Base-by-base conservation (phyloP, 176 grass and related monocot species). In the Avena sativa region DNA sequence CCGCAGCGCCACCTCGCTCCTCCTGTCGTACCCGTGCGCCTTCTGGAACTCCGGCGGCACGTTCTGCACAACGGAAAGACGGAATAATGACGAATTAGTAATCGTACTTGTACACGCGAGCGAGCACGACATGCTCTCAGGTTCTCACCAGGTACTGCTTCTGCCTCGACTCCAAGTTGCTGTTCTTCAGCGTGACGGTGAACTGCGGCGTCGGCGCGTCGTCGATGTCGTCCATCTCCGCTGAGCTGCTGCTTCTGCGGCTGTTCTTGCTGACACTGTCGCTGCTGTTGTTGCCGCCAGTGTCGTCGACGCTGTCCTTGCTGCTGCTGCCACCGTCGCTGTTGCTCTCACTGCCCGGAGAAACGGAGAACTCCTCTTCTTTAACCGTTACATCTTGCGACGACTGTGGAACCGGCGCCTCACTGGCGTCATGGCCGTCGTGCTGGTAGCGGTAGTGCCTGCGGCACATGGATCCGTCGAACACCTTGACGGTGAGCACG, bases 11-110 rank as follows among this genome's bases (percentile, higher is more conserved):
- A 91, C 85, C 75, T 43, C 43, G 12, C 23, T 68, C 66, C 58
- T 59, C 19, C 6, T 0, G 11, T 20, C 25, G 89, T 91, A 91
- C 34, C 74, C 85, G 81, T 91, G 81, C 89, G 80, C 85, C 6
- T 52, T 23, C 67, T 87, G 89, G 58, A 91, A 91, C 80, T 66
- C 74, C 85, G 87, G 48, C n/a, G 89, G 89, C 66, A 91, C 89
- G 89, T 91, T 84, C 89, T 87, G 80, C 79, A 19, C 53, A 16
- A 55, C 38, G 38, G 38, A 40, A 40, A 40, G 38, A 15, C 11
- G 52, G 52, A 55, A 55, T 14, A 4, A 50, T 12, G 10, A 9
- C 2, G 9, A 71, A 67, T 56, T 10, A 61, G 52, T 6, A 46
- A 13, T 4, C 0, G 59, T 1, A 63, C 9, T 0, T 3, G 5